phyloP scores from a whole-genome alignment of 2,329 filamentous ascomycete genomes.

The Fulvia fulva region DNA sequence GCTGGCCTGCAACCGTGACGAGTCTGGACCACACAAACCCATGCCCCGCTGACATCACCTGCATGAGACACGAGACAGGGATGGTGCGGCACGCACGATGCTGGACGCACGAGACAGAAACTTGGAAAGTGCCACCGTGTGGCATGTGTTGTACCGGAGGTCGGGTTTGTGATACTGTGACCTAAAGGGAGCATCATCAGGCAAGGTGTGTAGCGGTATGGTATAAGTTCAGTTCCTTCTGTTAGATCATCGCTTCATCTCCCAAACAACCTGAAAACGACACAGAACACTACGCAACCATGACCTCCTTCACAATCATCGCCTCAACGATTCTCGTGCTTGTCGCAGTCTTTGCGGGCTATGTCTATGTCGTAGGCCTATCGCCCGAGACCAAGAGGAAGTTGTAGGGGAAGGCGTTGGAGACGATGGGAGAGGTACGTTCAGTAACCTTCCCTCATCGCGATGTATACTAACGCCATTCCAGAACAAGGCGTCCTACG shows the following conservation, averaged over 20 bases:
- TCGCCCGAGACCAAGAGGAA: constrained; percentile 45
- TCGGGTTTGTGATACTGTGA: not conserved
- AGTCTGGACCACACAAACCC: not conserved
- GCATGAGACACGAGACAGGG: not conserved
- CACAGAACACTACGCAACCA: constrained; percentile 7
- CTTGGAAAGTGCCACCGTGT: not conserved
- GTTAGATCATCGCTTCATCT: not conserved
- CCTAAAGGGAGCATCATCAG: not conserved
- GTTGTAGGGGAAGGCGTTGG: constrained; percentile 44
- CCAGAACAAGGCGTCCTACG: constrained; percentile 41
- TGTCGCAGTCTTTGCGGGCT: constrained; percentile 35
- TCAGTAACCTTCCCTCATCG: not conserved
- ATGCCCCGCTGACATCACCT: not conserved
- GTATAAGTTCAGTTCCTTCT: not conserved
- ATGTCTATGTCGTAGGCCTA: constrained; percentile 47
- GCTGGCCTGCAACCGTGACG: not conserved
- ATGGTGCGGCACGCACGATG: not conserved
- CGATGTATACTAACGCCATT: not conserved
- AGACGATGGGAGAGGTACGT: constrained; percentile 47
- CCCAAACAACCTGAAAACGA: not conserved
- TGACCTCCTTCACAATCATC: constrained; percentile 26
- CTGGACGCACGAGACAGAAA: not conserved
- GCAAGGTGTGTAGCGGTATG: not conserved
- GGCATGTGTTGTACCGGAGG: not conserved
- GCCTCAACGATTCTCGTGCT: constrained; percentile 32